Conservation (phyloP, 2,329 filamentous ascomycete species). For the Hirsutella thompsonii region DNA sequence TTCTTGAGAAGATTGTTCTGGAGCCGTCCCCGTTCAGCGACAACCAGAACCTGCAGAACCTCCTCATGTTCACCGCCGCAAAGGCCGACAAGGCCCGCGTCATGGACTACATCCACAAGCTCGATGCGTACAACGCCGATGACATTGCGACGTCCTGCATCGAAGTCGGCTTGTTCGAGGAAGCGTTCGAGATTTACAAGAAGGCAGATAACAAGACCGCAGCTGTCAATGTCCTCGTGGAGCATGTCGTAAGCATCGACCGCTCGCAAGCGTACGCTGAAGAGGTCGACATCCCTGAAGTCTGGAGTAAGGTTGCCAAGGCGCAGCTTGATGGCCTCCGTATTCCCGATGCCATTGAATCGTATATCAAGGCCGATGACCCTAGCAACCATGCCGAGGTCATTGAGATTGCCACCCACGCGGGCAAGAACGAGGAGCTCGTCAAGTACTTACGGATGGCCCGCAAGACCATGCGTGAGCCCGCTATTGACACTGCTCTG, state of each 20-base stretch:
- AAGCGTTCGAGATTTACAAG: constrained; percentile 98
- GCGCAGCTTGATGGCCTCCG: constrained; percentile 93
- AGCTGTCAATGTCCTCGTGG: constrained; percentile 83
- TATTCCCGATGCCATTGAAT: constrained; percentile 84
- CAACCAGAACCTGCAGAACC: constrained; percentile 90
- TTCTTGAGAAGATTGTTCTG: constrained; percentile 98
- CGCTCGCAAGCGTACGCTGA: constrained; percentile 93
- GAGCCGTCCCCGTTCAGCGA: constrained; percentile 98
- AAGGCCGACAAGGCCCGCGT: constrained; percentile 93
- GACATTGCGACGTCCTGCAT: constrained; percentile 92
- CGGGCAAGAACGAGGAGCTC: constrained; percentile 94
- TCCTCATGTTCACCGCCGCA: constrained; percentile 90
- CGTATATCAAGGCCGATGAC: constrained; percentile 91
- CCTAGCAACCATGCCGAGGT: constrained; percentile 90
- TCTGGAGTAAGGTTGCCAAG: constrained; percentile 98
- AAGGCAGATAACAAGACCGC: constrained; percentile 84
- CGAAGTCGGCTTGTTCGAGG: constrained; percentile 87
- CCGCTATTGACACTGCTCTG: constrained; percentile 82
- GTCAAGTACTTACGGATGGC: constrained; percentile 96
- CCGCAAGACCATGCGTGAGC: constrained; percentile 89
- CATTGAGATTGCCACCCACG: constrained; percentile 88
- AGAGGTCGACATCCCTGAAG: constrained; percentile 82
- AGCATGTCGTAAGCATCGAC: constrained; percentile 96
- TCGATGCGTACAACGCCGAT: constrained; percentile 79
- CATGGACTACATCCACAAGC: constrained; percentile 90